These are phyloP conservation scores for Yamadazyma taylorii DNA, from an alignment of 1,139 yeast species.

Conservation along the genomic window DNA sequence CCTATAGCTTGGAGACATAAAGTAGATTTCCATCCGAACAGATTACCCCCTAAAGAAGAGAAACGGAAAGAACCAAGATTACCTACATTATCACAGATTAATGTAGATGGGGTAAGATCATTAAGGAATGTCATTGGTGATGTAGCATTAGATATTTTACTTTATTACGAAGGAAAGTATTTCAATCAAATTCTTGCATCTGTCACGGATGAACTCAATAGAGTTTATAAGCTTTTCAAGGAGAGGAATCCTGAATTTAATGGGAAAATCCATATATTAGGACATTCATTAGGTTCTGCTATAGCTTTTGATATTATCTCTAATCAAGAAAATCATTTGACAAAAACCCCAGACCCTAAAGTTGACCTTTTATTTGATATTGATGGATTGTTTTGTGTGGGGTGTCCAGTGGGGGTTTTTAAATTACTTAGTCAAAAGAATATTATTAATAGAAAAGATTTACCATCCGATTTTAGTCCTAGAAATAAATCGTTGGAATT, in stretches of 20 bases:
- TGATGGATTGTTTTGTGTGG: constrained; percentile 74
- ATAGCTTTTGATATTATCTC: constrained; percentile 77
- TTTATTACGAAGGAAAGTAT: constrained; percentile 80
- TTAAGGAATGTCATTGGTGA: constrained; percentile 80
- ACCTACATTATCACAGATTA: constrained; percentile 71
- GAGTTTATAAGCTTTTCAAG: constrained; percentile 59
- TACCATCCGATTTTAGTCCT: constrained; percentile 22
- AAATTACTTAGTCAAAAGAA: constrained; percentile 63
- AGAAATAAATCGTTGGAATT: constrained; percentile 12
- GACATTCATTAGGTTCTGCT: constrained; percentile 90
- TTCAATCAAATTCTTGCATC: constrained; percentile 60
- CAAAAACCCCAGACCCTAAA: constrained; percentile 21
- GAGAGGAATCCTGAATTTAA: constrained; percentile 70
- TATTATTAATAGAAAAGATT: constrained; percentile 41
- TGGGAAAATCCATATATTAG: constrained; percentile 80
- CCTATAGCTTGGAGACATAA: constrained; percentile 81
- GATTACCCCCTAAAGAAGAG: constrained; percentile 28
- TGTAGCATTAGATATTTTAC: constrained; percentile 78
- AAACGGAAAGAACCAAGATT: constrained; percentile 37
- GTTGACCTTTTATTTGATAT: constrained; percentile 64
- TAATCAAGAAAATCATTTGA: constrained; percentile 45
- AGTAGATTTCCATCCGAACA: constrained; percentile 58
- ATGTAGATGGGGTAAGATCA: constrained; percentile 78
- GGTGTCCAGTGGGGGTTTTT: constrained; percentile 90
- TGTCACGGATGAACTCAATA: constrained; percentile 70